Base-by-base conservation (phyloP, 202 grass and related monocot genomes). In the Panicum virgatum region DNA sequence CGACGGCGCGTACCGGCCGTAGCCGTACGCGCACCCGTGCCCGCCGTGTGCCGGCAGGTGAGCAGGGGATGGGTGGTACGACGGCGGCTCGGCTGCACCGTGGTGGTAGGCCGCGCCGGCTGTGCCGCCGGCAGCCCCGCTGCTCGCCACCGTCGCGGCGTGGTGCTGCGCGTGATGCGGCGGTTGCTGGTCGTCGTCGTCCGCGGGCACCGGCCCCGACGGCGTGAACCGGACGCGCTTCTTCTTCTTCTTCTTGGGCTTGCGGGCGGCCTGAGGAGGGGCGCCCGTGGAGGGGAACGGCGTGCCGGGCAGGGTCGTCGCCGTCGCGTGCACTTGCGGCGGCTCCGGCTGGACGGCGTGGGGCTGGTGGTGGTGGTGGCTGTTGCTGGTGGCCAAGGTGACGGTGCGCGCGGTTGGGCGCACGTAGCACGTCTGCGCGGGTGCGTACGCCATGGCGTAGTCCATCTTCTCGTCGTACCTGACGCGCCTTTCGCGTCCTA, bases 1-100 rank as follows among this genome's bases (percentile, higher is more conserved):
- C 3, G 91, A 94, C 18, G 91, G 77, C 79, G 82, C 82, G 65
- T 97, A 93, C 38, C 79, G 86, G n/a, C 69, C 61, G 32, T 96
- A 90, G 1, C 75, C 83, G 5, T 71, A 80, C 25, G 29, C 23
- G 53, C 64, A 40, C 22, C 56, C 50, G 59, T 82, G 50, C 61
- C 61, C 30, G 52, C 59, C 15, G 18, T 54, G 70, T 3, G 30
- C 48, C 11, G 70, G 26, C 29, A 45, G 48, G n/a, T 66, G n/a
- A 46, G 71, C 43, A 19, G 78, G 38, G 60, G 45, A 25, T 34
- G 32, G 32, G 7, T n/a, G n/a, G n/a, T 70, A 3, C 47, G 14
- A 32, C 27, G 69, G 7, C 61, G 29, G 69, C 66, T 86, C 40
- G 48, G 67, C 20, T 7, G 70, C 0, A 22, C 5, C 22, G 6